phyloP scores from a whole-genome alignment of 176 grass and related monocot species.

The Ananas comosus region DNA sequence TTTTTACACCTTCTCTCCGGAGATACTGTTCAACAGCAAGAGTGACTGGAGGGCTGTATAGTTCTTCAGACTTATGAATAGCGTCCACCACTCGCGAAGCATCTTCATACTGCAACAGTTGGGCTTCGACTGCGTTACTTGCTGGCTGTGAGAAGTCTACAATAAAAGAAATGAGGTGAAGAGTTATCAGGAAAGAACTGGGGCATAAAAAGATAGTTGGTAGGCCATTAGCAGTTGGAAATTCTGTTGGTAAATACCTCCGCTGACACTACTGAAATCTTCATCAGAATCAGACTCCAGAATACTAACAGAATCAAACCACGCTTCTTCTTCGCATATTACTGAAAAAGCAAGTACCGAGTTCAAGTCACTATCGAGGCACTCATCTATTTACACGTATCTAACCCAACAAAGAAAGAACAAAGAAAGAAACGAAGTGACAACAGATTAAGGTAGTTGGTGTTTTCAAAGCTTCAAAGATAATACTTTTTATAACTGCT shows the following conservation, averaged over 20 bases:
- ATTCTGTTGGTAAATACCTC: conserved; percentile 40
- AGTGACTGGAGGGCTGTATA: conserved; percentile 36
- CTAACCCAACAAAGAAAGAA: too few species aligned
- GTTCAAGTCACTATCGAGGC: too few species aligned
- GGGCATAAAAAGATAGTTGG: neutral
- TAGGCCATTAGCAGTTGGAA: neutral
- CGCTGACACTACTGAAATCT: conserved; percentile 82
- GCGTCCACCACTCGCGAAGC: conserved; percentile 44
- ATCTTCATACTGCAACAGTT: conserved; percentile 53
- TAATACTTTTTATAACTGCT: neutral
- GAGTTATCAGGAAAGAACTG: neutral
- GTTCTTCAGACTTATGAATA: conserved; percentile 47
- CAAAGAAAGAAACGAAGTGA: too few species aligned
- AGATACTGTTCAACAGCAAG: conserved; percentile 51
- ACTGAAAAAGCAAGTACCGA: conserved; percentile 35
- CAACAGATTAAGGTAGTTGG: too few species aligned
- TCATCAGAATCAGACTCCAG: conserved; percentile 91
- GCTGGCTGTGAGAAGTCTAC: conserved; percentile 44
- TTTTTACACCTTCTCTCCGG: conserved; percentile 39
- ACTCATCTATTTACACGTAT: too few species aligned
- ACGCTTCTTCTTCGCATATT: conserved; percentile 81
- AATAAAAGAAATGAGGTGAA: conserved; percentile 17
- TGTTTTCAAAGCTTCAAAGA: neutral
- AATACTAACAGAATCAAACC: conserved; percentile 86
- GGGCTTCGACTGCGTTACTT: conserved; percentile 34